Evolutionary conservation across 2,329 filamentous ascomycete genomes (phyloP), one percentile per base, ranked within the genome.

Genomic region (Monilinia vaccinii-corymbosi): DNA sequence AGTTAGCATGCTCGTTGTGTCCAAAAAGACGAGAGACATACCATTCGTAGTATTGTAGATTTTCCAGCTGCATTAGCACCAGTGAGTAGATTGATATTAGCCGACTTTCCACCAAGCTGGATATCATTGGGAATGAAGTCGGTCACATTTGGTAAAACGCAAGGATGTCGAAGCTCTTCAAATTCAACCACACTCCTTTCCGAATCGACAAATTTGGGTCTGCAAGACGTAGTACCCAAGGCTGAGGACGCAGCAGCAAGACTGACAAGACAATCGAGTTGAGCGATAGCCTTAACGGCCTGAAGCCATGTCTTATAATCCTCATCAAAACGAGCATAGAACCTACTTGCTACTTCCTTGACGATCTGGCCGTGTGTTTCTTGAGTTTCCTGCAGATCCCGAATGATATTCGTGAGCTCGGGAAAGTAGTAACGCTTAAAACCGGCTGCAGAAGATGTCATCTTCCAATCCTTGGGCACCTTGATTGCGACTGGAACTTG

Each of bases 41-140:
- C 87, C 94, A 97, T 97, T 70, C 94, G 85, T 36, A 99, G 81
- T 47, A 99, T 84, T 1, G 94, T 99, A 1, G 94, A 97, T 76
- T 99, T 99, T 71, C 94, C 94, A 52, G 94, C 94, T 10, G 94
- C 94, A 70, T 99, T 99, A 62, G 94, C 94, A 71, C 94, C 94
- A 1, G 94, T 99, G 44, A 99, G 81, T 34, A 99, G 79, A 67
- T 89, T 91, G 68, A 99, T 93, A 69, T 93, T 97, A 57, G 91
- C 79, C 9, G 81, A 78, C 11, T 86, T 78, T 7, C 94, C 94
- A 62, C 94, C 94, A 3, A 99, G 84, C 61, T 84, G 84, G 65
- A 99, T 84, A 71, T 97, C 89, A 69, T 99, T 99, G 4, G 94
- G 94, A 63, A 99, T 99, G 70, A 99, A 99, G 73, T 97, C 92